Evolutionary conservation across 148 eudicot species (phyloP).

Genomic region (Beta vulgaris): DNA sequence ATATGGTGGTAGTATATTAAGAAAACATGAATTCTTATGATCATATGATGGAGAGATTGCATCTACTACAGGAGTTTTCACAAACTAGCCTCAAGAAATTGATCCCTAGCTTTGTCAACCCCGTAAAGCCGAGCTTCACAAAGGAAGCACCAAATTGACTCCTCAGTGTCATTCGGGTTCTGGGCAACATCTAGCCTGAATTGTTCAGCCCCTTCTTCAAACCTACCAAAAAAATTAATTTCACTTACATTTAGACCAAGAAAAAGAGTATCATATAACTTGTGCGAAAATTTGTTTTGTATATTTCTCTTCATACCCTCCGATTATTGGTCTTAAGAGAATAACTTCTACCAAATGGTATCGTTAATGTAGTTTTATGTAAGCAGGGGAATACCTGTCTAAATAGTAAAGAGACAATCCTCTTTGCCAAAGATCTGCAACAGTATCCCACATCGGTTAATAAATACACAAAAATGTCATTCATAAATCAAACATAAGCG

Average conservation of each 20-base stretch:
- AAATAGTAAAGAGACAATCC: constrained; percentile 89
- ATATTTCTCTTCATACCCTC: background rate
- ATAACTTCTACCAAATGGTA: background rate
- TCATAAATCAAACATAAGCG: background rate
- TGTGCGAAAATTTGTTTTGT: background rate
- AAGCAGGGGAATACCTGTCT: constrained; percentile 52
- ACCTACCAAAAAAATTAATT: constrained; percentile 38
- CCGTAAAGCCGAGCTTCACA: constrained; percentile 94
- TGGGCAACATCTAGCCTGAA: constrained; percentile 87
- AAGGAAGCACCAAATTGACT: constrained; percentile 97
- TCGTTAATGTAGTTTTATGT: background rate
- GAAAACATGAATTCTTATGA: background rate
- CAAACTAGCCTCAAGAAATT: constrained; percentile 64
- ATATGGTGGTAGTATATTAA: background rate
- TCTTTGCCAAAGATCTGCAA: constrained; percentile 95
- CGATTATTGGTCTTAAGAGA: background rate
- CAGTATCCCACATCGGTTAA: background rate
- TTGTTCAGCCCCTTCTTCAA: constrained; percentile 91
- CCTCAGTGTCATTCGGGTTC: constrained; percentile 94
- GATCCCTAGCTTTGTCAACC: constrained; percentile 69
- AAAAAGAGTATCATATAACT: background rate
- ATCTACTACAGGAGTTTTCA: background rate
- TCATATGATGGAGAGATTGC: background rate
- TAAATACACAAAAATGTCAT: background rate
- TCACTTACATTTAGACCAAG: background rate